These are phyloP conservation scores for Sporothrix pseudoabietina DNA, from an alignment of 2,329 filamentous ascomycete genomes.

Conservation along the genomic window DNA sequence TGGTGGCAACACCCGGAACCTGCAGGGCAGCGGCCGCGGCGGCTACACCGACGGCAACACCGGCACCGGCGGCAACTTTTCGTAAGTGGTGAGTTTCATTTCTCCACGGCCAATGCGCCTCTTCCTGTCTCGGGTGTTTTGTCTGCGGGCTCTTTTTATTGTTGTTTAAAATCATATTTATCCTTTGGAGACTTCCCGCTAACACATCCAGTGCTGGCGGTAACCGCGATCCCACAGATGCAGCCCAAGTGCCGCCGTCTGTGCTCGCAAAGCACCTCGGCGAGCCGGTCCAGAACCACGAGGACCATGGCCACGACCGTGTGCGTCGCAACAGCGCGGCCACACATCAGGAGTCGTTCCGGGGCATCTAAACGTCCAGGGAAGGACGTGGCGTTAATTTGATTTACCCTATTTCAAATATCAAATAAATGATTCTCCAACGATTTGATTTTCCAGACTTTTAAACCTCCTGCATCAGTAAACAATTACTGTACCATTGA, in stretches of 20 bases:
- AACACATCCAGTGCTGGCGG: slow-evolving; percentile 29
- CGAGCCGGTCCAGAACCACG: slow-evolving; percentile 50
- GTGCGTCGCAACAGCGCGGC: slow-evolving; percentile 50
- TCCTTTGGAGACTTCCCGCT: neutral
- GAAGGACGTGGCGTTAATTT: slow-evolving; percentile 14
- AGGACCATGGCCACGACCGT: slow-evolving; percentile 48
- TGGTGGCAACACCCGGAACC: neutral
- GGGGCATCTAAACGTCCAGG: slow-evolving; percentile 45
- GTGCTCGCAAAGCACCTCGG: slow-evolving; percentile 53
- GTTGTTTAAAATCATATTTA: neutral
- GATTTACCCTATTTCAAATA: neutral
- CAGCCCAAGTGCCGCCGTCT: slow-evolving; percentile 60
- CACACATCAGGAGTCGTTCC: slow-evolving; percentile 53
- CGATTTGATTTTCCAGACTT: no score
- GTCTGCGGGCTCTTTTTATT: neutral
- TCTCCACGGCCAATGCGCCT: neutral
- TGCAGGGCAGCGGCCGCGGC: slow-evolving; percentile 38
- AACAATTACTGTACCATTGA: no score
- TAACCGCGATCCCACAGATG: slow-evolving; percentile 55
- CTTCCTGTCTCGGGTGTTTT: neutral
- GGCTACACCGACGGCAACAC: slow-evolving; percentile 5
- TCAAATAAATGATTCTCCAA: no score
- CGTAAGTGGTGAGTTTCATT: slow-evolving; percentile 43
- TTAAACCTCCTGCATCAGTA: no score
- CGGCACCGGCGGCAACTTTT: slow-evolving; percentile 55